Base-by-base conservation (phyloP, 148 eudicot genomes). In the Hydrangea macrophylla region DNA sequence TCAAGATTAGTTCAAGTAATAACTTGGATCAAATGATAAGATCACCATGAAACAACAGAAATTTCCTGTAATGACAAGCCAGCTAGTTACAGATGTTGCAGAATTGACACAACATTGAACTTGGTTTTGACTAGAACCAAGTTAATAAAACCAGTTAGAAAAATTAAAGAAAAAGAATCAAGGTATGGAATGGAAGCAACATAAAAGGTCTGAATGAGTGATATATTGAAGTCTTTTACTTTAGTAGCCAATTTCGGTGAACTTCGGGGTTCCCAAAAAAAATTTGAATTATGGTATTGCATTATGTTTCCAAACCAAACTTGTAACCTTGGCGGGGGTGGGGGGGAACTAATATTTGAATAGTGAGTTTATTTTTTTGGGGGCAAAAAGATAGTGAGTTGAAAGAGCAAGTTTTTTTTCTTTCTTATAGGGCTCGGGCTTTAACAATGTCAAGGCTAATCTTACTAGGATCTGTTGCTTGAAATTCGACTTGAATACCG, bases 381-480 rank as follows among this genome's bases (percentile, higher is more conserved):
- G 39, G 8, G 39, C 8, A 35, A 3, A 3, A n/a, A n/a, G n/a
- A 35, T 35, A 3, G 39, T 35, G 8, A 35, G 4, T 35, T 35
- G 39, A 8, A 35, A 35, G 39, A 8, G 8, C 39, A 35, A 3
- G 39, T 8, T 3, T 8, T 3, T n/a, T 35, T 35, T 8, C 8
- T 8, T 35, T 35, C 53, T 78, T 51, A 73, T 26, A 42, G n/a
- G 32, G 82, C 82, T 66, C 82, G 54, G 1, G 42, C 42, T 36
- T 55, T 70, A 6, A 79, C 54, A 17, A 68, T 67, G 20, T 79
- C 82, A 35, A 75, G 57, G 73, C 78, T 70, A 78, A 79, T 79
- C 72, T 79, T 78, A 51, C 78, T 74, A 0, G 78, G 78, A 70
- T 78, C 82, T 0, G 82, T 78, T 20, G 78, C 82, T 30, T 78